Conservation (phyloP, 371 early-diverging fungal genomes). For the Vairimorpha necatrix region DNA sequence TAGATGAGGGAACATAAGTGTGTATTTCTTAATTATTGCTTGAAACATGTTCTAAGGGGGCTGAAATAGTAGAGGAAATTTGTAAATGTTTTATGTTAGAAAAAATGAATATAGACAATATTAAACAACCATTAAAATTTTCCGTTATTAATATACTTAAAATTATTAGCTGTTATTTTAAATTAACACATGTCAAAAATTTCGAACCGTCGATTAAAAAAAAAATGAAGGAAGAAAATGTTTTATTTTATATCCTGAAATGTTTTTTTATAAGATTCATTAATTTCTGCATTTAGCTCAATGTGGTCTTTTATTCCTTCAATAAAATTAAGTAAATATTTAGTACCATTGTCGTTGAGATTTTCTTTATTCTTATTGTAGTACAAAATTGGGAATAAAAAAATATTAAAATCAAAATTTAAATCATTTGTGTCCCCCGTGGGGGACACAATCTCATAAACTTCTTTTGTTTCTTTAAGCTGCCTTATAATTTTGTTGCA, state of each 20-base stretch:
- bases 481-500: not conserved
- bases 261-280: not conserved
- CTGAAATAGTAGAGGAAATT: not conserved
- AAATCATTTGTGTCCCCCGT: not conserved
- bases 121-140: no score
- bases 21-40: not conserved
- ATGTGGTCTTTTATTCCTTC: not conserved
- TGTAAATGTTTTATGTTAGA: not conserved
- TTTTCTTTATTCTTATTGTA: not conserved
- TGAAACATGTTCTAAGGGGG: not conserved
- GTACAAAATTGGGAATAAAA: not conserved
- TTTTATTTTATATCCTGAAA: not conserved
- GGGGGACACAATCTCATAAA: not conserved
- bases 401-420: not conserved
- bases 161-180: no score
- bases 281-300: not conserved
- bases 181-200: no score
- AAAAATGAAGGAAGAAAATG: not conserved
- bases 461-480: not conserved
- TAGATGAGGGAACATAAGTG: not conserved
- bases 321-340: not conserved
- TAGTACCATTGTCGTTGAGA: not conserved
- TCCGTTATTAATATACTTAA: no score
- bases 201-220: no score
- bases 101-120: no score